These are phyloP conservation scores for Stagonosporopsis chrysanthemi DNA, from an alignment of 2,329 filamentous ascomycete genomes.

Conservation along the genomic window DNA sequence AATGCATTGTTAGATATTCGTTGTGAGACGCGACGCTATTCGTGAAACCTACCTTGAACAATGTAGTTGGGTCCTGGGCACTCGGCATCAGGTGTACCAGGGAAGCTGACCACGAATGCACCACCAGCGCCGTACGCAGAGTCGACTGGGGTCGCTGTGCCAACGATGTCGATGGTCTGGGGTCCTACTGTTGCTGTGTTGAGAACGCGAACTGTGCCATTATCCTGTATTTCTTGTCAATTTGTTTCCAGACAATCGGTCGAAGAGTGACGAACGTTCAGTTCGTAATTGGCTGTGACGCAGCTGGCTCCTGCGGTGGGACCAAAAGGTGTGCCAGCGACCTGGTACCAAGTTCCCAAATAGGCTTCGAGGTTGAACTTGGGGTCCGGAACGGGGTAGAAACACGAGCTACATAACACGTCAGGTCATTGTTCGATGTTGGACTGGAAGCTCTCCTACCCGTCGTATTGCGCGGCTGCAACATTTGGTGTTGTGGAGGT, in stretches of 20 bases:
- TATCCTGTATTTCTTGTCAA: constrained; percentile 16
- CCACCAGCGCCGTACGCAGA: constrained; percentile 31
- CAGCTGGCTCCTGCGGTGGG: constrained; percentile 36
- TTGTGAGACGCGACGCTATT: no score
- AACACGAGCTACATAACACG: constrained; percentile 23
- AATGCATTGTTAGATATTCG: not conserved
- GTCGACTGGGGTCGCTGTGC: constrained; percentile 34
- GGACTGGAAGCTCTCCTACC: constrained; percentile 4
- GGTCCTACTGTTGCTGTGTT: constrained; percentile 33
- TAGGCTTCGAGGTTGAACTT: constrained; percentile 38
- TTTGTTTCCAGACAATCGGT: no score
- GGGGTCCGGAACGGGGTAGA: constrained; percentile 37
- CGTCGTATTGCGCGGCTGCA: constrained; percentile 34
- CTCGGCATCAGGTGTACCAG: constrained; percentile 19
- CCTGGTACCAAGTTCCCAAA: constrained; percentile 42
- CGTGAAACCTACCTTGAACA: constrained; percentile 32
- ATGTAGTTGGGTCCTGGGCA: constrained; percentile 43
- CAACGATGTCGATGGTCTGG: constrained; percentile 25
- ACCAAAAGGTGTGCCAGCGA: constrained; percentile 41
- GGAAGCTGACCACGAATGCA: constrained; percentile 37
- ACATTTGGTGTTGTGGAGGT: constrained; percentile 24
- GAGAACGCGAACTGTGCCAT: constrained; percentile 35
- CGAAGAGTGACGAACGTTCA: constrained; percentile 23
- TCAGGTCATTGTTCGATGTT: not conserved
- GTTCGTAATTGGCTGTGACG: constrained; percentile 33